A percentile compares a stretch with the other conserved stretches of the same genome.
phyloP scores from a whole-genome alignment of 805 yeast species.

The Kodamaea laetipori region DNA sequence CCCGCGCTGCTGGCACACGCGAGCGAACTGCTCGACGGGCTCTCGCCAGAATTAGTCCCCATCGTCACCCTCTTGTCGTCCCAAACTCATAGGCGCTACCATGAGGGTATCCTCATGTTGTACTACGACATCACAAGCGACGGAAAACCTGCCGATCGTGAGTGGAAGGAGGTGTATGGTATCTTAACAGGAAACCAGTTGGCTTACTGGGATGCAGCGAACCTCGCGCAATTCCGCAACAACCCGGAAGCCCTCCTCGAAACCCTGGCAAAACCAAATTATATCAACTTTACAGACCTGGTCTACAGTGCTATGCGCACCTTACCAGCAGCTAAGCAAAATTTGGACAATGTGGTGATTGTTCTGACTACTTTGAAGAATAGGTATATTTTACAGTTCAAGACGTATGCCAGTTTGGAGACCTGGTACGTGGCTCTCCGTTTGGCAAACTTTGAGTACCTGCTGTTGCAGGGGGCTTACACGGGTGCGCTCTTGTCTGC shows the following conservation, averaged over 20 bases:
- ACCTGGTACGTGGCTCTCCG: constrained; percentile 86
- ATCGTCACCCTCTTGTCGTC: constrained; percentile 74
- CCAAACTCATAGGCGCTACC: constrained; percentile 72
- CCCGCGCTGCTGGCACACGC: constrained; percentile 6
- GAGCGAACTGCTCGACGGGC: constrained; percentile 23
- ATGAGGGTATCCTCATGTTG: constrained; percentile 75
- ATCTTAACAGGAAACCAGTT: constrained; percentile 87
- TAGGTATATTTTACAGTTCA: constrained; percentile 78
- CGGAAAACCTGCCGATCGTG: constrained; percentile 80
- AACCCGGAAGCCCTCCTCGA: constrained; percentile 56
- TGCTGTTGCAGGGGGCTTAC: constrained; percentile 88
- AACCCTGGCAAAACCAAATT: constrained; percentile 75
- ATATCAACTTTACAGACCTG: constrained; percentile 90
- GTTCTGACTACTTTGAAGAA: constrained; percentile 92
- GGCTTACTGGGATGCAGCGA: constrained; percentile 87
- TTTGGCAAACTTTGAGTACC: constrained; percentile 77
- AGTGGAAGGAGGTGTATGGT: constrained; percentile 93
- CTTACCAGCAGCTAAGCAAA: constrained; percentile 64
- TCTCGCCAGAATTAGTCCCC: constrained; percentile 59
- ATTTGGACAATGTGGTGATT: constrained; percentile 75
- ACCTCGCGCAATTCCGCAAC: constrained; percentile 53
- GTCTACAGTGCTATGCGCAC: constrained; percentile 70
- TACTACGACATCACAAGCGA: constrained; percentile 76
- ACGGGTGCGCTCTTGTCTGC: constrained; percentile 93
- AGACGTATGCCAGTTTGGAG: constrained; percentile 61